These are phyloP conservation scores for Colletotrichum liaoningense DNA, from an alignment of 2,329 filamentous ascomycete species.

Conservation along the genomic window DNA sequence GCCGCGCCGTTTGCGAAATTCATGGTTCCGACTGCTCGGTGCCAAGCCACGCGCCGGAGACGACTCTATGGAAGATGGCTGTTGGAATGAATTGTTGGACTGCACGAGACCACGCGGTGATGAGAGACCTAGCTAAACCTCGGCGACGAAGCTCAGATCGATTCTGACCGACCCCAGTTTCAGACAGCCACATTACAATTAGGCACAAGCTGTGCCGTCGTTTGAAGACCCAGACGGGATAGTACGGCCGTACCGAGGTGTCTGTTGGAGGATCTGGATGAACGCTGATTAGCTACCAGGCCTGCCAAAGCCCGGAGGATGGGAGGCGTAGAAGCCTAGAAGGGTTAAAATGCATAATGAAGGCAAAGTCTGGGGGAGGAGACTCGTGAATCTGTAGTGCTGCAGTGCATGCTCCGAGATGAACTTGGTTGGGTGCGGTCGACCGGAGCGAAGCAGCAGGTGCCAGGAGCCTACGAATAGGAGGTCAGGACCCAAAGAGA, in stretches of 20 bases:
- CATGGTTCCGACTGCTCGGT: slow-evolving; percentile 5
- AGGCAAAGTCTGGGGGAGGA: not conserved
- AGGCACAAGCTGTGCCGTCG: slow-evolving; percentile 6
- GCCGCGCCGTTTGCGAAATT: not conserved
- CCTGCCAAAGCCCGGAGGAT: not conserved
- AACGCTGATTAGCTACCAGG: slow-evolving; percentile 5
- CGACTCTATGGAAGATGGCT: not conserved
- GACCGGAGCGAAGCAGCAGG: not conserved
- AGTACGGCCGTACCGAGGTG: not conserved
- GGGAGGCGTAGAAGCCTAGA: not conserved
- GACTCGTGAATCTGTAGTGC: not conserved
- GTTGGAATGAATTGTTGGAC: not conserved
- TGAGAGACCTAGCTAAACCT: not conserved
- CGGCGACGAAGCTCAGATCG: not conserved
- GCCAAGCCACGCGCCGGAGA: slow-evolving; percentile 6
- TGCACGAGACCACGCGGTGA: not conserved
- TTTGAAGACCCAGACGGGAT: not conserved
- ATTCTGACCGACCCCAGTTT: not conserved
- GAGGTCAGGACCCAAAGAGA: not conserved
- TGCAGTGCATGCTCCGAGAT: not conserved
- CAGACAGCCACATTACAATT: slow-evolving; percentile 4
- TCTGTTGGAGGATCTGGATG: not conserved
- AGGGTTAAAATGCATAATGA: not conserved
- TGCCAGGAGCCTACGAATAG: too few relatives aligned
- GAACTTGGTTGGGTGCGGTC: not conserved